Evolutionary conservation across 306 rosid species (phyloP), one percentile per base, ranked within the genome.

Genomic region (Pachyrhizus erosus): DNA sequence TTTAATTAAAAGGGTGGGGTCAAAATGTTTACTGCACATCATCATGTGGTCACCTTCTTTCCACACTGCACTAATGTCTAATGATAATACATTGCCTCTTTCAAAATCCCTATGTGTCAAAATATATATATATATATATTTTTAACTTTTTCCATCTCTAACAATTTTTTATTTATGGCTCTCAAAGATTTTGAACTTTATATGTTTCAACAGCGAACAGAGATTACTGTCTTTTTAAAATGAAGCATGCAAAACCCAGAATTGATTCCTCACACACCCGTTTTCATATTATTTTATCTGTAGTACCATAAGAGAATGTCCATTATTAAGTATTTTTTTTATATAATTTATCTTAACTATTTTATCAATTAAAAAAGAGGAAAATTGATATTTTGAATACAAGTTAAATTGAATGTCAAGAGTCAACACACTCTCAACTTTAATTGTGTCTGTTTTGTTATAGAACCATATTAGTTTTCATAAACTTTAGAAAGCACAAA

Each of bases 1-100:
- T 52, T 64, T 73, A 68, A 69, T 70, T 65, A 69, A 72, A 83
- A 58, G 49, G 65, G 83, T 82, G 85, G 91, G 88, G 75, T 80
- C 85, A 37, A 31, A 31, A 69, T 84, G 83, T 83, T 81, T 65
- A 48, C 66, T 49, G n/a, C 24, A 29, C 49, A 31, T 60, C 79
- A 89, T 89, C 27, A 87, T 77, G 80, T 76, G 23, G 83, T 70
- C 65, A 75, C 75, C 69, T 18, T n/a, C 80, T 82, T 62, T 58
- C 18, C 79, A 43, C 86, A 85, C 75, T 72, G 73, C 85, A 68
- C 77, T 76, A 33, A 89, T 89, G 62, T 62, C 75, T 74, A 65
- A 89, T 89, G 26, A 89, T 37, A 37, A 27, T 83, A 58, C 49
- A 9, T 40, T 15, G 4, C 54, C 3, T 70, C 78, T 46, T 85